Evolutionary conservation across 2,329 filamentous ascomycete genomes (phyloP).

Genomic region (Achaetomium macrosporum): DNA sequence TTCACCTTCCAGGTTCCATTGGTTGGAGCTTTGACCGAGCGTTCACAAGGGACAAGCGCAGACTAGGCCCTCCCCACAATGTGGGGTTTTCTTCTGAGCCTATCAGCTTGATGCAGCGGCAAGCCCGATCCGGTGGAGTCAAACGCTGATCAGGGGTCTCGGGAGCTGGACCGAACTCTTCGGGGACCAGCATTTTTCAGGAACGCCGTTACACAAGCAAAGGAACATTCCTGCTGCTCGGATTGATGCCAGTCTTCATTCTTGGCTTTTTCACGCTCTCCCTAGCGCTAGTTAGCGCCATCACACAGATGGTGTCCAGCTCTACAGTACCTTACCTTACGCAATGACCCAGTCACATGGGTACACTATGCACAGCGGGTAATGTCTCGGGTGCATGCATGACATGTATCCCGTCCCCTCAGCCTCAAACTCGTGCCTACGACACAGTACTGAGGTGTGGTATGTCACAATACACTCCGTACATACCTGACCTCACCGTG

Average conservation of each 20-base stretch:
- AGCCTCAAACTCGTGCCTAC: not conserved
- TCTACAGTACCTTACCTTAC: not conserved
- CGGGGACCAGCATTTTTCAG: not conserved
- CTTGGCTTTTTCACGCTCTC: no score
- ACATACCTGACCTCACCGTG: no score
- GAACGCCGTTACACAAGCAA: not conserved
- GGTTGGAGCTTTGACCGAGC: conserved; percentile 8
- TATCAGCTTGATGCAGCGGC: conserved; percentile 16
- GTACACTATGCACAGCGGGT: not conserved
- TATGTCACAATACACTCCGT: no score
- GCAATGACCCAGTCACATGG: no score
- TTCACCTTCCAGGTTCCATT: not conserved
- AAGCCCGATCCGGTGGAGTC: conserved; percentile 21
- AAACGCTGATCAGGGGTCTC: conserved; percentile 27
- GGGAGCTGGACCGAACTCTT: conserved; percentile 21
- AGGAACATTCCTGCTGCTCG: not conserved
- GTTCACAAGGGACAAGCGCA: conserved; percentile 1
- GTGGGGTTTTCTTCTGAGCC: not conserved
- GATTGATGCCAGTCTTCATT: not conserved
- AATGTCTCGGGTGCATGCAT: not conserved
- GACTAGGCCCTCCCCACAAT: not conserved
- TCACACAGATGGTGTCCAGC: no score
- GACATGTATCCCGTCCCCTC: not conserved
- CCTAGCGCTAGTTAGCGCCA: no score
- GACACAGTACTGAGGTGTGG: no score